These are phyloP conservation scores for Penicillium psychrosexuale DNA, from an alignment of 2,329 filamentous ascomycete species.

Conservation along the genomic window DNA sequence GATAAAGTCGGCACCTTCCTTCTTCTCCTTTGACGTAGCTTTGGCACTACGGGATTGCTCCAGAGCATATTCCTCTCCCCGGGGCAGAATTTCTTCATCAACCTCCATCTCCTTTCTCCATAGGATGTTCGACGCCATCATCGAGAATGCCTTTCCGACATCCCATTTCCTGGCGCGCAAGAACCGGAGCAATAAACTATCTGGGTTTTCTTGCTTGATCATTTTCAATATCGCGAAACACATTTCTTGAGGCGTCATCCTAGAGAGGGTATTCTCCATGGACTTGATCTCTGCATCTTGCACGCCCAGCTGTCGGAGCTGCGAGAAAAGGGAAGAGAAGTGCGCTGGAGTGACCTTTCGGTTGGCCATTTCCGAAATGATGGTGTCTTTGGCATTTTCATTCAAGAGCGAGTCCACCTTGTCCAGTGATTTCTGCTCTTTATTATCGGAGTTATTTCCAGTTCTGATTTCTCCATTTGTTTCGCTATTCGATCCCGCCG, in stretches of 20 bases:
- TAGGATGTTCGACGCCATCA: slow-evolving; percentile 84
- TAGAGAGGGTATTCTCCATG: slow-evolving; percentile 52
- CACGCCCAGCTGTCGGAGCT: slow-evolving; percentile 19
- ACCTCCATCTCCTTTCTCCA: slow-evolving; percentile 85
- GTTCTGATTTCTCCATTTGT: not conserved
- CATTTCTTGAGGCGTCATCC: slow-evolving; percentile 69
- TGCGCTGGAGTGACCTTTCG: slow-evolving; percentile 18
- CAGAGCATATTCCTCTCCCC: slow-evolving; percentile 65
- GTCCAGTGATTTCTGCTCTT: slow-evolving; percentile 13
- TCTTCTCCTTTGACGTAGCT: slow-evolving; percentile 10
- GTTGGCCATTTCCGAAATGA: slow-evolving; percentile 15
- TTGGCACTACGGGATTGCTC: slow-evolving; percentile 52
- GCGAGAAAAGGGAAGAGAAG: slow-evolving; percentile 16
- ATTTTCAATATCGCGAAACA: slow-evolving; percentile 79
- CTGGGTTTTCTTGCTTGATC: slow-evolving; percentile 89
- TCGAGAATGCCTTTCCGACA: slow-evolving; percentile 79
- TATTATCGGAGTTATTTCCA: not conserved
- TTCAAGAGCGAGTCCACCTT: slow-evolving; percentile 19
- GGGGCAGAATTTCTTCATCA: slow-evolving; percentile 75
- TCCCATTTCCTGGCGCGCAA: slow-evolving; percentile 86
- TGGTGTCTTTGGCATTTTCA: slow-evolving; percentile 13
- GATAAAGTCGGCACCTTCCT: slow-evolving; percentile 17
- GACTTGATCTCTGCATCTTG: slow-evolving; percentile 18
- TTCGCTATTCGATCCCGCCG: not conserved
- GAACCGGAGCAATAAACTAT: slow-evolving; percentile 74